A percentile compares a stretch with the other conserved stretches of the same genome.
Conservation (phyloP, 305 asterid genomes). For the Fraxinus latifolia region DNA sequence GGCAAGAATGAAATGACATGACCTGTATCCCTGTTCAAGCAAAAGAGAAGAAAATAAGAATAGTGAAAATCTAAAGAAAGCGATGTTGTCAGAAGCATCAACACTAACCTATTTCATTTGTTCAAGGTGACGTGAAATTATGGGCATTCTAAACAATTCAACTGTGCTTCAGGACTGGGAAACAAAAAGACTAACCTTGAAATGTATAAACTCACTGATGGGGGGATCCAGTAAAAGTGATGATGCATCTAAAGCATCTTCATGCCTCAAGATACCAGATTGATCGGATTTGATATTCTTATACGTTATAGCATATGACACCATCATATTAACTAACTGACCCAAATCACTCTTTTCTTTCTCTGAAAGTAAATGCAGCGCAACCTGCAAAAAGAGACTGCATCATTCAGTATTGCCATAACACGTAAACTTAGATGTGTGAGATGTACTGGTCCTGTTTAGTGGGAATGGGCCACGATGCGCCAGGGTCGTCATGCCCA, state of each 20-base stretch:
- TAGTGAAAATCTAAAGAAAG: conserved; percentile 20
- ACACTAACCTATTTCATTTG: conserved; percentile 2
- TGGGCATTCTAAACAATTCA: conserved; percentile 4
- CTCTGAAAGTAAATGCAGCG: conserved; percentile 81
- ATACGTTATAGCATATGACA: conserved; percentile 78
- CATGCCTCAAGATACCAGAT: conserved; percentile 46
- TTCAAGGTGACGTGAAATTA: not conserved
- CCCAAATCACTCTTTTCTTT: conserved; percentile 60
- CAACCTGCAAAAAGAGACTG: conserved; percentile 54
- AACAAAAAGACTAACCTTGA: conserved; percentile 52
- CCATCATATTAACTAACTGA: conserved; percentile 74
- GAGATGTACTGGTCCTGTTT: not conserved
- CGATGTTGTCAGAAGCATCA: conserved; percentile 13
- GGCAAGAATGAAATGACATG: conserved; percentile 65
- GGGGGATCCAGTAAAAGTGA: conserved; percentile 80
- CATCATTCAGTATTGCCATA: conserved; percentile 23
- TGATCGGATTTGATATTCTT: conserved; percentile 61
- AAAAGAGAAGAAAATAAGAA: conserved; percentile 18
- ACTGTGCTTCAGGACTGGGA: conserved; percentile 10
- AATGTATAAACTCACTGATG: conserved; percentile 54
- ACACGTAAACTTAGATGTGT: not conserved
- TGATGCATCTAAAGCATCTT: conserved; percentile 53
- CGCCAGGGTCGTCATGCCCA: not conserved
- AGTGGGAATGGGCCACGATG: not conserved
- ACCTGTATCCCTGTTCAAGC: conserved; percentile 58